Base-by-base conservation (phyloP, 2,329 filamentous ascomycete species). In the Thielaviopsis ethacetica region DNA sequence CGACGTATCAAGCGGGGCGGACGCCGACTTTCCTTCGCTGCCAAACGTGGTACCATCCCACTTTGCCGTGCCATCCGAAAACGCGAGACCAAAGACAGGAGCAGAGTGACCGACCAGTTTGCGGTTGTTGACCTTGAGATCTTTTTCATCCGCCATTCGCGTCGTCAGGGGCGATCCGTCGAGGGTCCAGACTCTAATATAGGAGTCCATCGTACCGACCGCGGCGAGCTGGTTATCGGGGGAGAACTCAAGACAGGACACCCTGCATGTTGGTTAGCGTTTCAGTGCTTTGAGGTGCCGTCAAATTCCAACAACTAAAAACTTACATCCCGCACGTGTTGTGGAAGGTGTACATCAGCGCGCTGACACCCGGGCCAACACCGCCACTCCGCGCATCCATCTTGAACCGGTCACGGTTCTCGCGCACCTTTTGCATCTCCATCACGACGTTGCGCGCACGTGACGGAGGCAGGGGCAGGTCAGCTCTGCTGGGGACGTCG, bases 261-360 rank as follows among this genome's bases (percentile, higher is more conserved):
- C 80, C 59, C 88, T 91, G 58, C 41, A 55, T 17, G 21, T 0
- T 5, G 19, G 59, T 66, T 60, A 70, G 64, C 58, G 56, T n/a
- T 47, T 34, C 7, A 34, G n/a, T 10, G 3, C n/a, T 12, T 26
- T 22, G 1, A 53, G 9, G 5, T 15, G 22, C 24, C 5, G 17
- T 17, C 13, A 44, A 44, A n/a, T 9, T 34, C 30, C 24, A 34
- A 34, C 30, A 34, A 34, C 6, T 6, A 34, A 34, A 34, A 34
- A 70, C 81, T 75, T 73, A 91, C 88, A 83, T 86, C 70, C 95
- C 90, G 63, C 90, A 84, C 0, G 88, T 95, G 70, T 98, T 98
- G 75, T 98, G 93, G 67, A 97, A 95, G 0, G 93, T 98, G 69
- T 94, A 96, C 87, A 97, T 97, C 75, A 88, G 93, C 24, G 94